Evolutionary conservation across 169 alveolate species (phyloP).

Genomic region (Cryptosporidium tyzzeri): DNA sequence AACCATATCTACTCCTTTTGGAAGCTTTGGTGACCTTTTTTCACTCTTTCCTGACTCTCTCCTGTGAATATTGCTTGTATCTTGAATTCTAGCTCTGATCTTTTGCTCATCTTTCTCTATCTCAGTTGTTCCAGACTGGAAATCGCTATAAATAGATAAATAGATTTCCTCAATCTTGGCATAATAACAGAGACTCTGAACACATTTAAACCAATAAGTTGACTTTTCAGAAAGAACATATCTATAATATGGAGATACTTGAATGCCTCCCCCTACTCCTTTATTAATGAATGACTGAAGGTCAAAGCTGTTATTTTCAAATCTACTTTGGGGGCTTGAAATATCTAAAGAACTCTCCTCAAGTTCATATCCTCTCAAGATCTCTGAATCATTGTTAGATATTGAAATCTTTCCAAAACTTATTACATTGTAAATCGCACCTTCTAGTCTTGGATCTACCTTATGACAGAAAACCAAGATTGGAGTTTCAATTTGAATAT

Average conservation of each 20-base stretch:
- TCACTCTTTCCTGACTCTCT: neutral
- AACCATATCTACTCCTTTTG: conserved; percentile 9
- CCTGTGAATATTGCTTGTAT: neutral
- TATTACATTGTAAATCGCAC: conserved; percentile 34
- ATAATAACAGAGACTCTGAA: conserved; percentile 25
- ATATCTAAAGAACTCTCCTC: conserved; percentile 30
- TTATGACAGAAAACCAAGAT: conserved; percentile 55
- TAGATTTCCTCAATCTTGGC: conserved; percentile 53
- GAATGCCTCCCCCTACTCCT: neutral
- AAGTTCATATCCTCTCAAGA: neutral
- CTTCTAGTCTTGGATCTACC: neutral
- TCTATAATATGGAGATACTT: conserved; percentile 63
- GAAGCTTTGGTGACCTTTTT: conserved; percentile 14
- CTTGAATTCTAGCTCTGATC: neutral
- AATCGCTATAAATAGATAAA: conserved; percentile 30
- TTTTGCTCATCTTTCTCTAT: neutral
- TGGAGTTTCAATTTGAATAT: conserved; percentile 72
- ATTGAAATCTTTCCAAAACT: conserved; percentile 70
- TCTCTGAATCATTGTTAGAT: conserved; percentile 23
- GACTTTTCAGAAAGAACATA: conserved; percentile 48
- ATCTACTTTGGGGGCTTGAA: neutral
- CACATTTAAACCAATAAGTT: conserved; percentile 62
- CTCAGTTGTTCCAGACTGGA: neutral
- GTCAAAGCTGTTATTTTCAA: conserved; percentile 46
- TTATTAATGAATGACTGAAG: conserved; percentile 3